These are phyloP conservation scores for Rhizopus delemar DNA, from an alignment of 371 early-diverging fungal species.

Conservation along the genomic window DNA sequence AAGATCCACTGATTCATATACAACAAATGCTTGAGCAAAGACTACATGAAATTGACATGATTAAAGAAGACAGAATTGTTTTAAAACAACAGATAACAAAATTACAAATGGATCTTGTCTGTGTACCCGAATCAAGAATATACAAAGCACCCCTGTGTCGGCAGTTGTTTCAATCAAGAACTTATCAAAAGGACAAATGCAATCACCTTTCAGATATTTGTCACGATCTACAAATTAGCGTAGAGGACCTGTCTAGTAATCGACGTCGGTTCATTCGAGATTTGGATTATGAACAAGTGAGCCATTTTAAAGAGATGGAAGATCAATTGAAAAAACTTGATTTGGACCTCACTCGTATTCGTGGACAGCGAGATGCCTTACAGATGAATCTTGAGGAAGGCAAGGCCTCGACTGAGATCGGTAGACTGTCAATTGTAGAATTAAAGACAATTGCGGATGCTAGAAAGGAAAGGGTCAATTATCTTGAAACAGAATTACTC, in stretches of 20 bases:
- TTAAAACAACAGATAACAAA: conserved; percentile 42
- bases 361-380: conserved; percentile 63
- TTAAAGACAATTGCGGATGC: conserved; percentile 28
- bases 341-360: conserved; percentile 74
- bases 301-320: conserved; percentile 50
- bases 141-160: conserved; percentile 37
- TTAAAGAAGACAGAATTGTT: conserved; percentile 44
- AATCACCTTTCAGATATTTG: conserved; percentile 26
- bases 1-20: conserved; percentile 22
- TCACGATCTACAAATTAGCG: conserved; percentile 24
- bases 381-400: conserved; percentile 30
- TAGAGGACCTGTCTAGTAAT: conserved; percentile 22
- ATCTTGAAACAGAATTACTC: conserved; percentile 24
- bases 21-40: conserved; percentile 34
- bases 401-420: conserved; percentile 22
- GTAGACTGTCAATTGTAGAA: conserved; percentile 23
- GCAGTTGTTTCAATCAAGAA: conserved; percentile 33
- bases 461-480: conserved; percentile 32
- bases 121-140: conserved; percentile 41
- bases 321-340: conserved; percentile 74
- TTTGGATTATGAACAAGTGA: conserved; percentile 29
- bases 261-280: conserved; percentile 31
- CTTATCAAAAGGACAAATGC: conserved; percentile 37
- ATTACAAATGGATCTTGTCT: conserved; percentile 39
- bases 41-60: conserved; percentile 38